Evolutionary conservation across 306 rosid species (phyloP), one percentile per base, ranked within the genome.

Genomic region (Cucumis melo): DNA sequence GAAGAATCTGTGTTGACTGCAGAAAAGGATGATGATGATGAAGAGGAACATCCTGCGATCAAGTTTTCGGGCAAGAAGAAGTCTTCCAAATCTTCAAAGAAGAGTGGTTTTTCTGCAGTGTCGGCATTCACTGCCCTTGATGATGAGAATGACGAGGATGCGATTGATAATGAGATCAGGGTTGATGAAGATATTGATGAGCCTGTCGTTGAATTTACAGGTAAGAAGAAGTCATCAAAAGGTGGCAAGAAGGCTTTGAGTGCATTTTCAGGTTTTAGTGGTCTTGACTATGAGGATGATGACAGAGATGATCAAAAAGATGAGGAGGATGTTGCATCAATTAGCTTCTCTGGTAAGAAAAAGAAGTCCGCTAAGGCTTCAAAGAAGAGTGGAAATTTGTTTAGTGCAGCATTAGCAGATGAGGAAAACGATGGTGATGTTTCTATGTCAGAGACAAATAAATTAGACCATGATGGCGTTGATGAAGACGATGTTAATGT

Each of bases 271-370:
- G 78, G 83, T 79, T 81, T 89, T 64, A 86, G 50, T 72, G 92
- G 74, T 56, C 82, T 84, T 34, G 88, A 78, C 77, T 82, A 86
- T 36, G 92, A 11, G 29, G 89, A 82, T 27, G 89, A 84, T 75
- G 79, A 51, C 24, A 76, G 80, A 85, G 82, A 85, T 42, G 89
- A 73, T 51, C 80, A 76, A 14, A 88, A 76, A 6, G 89, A 82
- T 7, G 97, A 77, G 55, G 93, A 88, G 1, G 96, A 86, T 60
- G 73, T 81, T 74, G 79, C 85, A 29, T 78, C 84, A 0, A 87
- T 91, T 78, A 84, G 83, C 17, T 92, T 92, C 84, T 82, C 91
- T 0, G 99, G 97, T 36, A 91, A 91, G 92, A 94, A 94, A 75
- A 93, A 92, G 87, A 93, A 91, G 85, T 91, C 97, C 27, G 84